These are phyloP conservation scores for Annulohypoxylon moriforme DNA, from an alignment of 495 filamentous ascomycete species.

Conservation along the genomic window DNA sequence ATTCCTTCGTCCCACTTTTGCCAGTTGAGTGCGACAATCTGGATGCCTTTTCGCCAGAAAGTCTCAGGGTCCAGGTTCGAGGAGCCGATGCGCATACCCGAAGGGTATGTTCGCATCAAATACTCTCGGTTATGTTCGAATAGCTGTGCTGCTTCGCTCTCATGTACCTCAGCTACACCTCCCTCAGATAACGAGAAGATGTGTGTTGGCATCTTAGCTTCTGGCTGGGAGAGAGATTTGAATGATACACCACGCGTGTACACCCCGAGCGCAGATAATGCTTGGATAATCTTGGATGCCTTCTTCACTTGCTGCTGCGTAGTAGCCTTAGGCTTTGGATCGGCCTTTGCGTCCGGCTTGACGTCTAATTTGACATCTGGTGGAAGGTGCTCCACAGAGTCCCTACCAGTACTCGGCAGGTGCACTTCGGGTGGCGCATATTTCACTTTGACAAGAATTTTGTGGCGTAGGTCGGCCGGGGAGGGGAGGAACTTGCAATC, in stretches of 20 bases:
- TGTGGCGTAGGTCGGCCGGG: slow-evolving; percentile 72
- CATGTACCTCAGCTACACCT: slow-evolving; percentile 76
- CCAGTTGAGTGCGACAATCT: slow-evolving; percentile 96
- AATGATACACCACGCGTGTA: slow-evolving; percentile 88
- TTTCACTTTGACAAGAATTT: slow-evolving; percentile 94
- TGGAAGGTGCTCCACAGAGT: slow-evolving; percentile 26
- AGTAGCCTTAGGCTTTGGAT: slow-evolving; percentile 35
- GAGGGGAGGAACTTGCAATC: slow-evolving; percentile 67
- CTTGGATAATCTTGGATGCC: slow-evolving; percentile 77
- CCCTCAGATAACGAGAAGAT: slow-evolving; percentile 89
- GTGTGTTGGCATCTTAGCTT: slow-evolving; percentile 79
- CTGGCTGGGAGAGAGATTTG: slow-evolving; percentile 69
- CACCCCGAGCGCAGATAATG: slow-evolving; percentile 77
- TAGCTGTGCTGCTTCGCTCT: slow-evolving; percentile 67
- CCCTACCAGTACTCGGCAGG: slow-evolving; percentile 45
- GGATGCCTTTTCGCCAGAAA: slow-evolving; percentile 90
- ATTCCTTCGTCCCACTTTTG: slow-evolving; percentile 89
- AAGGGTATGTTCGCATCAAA: slow-evolving; percentile 91
- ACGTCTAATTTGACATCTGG: slow-evolving; percentile 11
- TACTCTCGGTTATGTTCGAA: slow-evolving; percentile 85
- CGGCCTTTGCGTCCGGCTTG: not conserved
- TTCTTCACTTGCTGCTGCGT: slow-evolving; percentile 52
- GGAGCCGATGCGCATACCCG: slow-evolving; percentile 80
- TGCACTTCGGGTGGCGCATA: slow-evolving; percentile 63
- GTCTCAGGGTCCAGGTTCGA: slow-evolving; percentile 85